phyloP scores from a whole-genome alignment of 2,329 filamentous ascomycete species.

The Fusarium nanum region DNA sequence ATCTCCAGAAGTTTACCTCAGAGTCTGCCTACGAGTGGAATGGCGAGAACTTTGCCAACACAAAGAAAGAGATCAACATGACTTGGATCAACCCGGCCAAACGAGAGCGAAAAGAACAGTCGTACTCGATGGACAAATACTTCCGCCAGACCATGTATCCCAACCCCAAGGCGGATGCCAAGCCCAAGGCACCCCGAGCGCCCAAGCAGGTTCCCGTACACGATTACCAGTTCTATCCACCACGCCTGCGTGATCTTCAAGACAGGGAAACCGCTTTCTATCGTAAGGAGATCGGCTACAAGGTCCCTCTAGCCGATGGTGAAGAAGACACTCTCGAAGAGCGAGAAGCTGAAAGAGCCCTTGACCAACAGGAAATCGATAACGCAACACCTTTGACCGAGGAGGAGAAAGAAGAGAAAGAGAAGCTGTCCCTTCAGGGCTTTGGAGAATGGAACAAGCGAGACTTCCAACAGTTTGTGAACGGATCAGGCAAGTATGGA shows the following conservation, averaged over 20 bases:
- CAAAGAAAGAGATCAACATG: constrained; percentile 91
- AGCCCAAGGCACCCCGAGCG: constrained; percentile 94
- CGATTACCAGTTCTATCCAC: constrained; percentile 97
- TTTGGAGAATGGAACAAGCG: constrained; percentile 96
- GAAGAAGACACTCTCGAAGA: constrained; percentile 88
- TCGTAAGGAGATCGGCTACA: constrained; percentile 95
- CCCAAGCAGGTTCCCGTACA: constrained; percentile 93
- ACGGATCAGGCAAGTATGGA: constrained; percentile 92
- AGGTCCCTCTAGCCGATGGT: constrained; percentile 88
- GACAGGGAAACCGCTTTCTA: constrained; percentile 97
- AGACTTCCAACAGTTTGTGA: constrained; percentile 98
- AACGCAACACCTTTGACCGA: constrained; percentile 89
- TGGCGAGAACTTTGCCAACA: constrained; percentile 91
- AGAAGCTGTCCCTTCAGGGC: constrained; percentile 81
- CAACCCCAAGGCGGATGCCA: constrained; percentile 85
- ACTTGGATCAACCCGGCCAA: constrained; percentile 99
- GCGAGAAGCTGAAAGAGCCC: constrained; percentile 85
- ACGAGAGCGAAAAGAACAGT: constrained; percentile 97
- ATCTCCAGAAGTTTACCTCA: constrained; percentile 96
- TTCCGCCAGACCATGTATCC: constrained; percentile 89
- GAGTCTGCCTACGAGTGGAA: constrained; percentile 99
- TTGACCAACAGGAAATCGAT: constrained; percentile 93
- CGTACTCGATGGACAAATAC: constrained; percentile 99
- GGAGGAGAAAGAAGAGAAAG: constrained; percentile 89
- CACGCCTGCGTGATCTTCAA: constrained; percentile 85